Evolutionary conservation across 352 stramenopile species (phyloP), one percentile per base, ranked within the genome.

Genomic region (Phytophthora gonapodyides): DNA sequence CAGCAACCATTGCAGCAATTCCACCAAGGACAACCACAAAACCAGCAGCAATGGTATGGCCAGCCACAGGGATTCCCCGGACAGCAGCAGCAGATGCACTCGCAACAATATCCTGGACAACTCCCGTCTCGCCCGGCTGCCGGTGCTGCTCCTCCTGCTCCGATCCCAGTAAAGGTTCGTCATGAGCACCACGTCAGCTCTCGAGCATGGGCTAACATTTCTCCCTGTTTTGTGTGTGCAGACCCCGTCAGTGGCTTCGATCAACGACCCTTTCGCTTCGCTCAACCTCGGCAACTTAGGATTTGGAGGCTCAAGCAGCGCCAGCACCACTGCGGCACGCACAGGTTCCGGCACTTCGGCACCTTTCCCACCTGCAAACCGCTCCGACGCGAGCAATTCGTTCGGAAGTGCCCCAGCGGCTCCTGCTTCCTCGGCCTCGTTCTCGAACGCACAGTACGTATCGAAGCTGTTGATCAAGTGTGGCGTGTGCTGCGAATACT

Each of bases 261-360:
- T 89, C 42, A 88, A 83, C 36, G 85, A 94, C 53, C 85, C 81
- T 13, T 94, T 94, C 48, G 80, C 85, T 7, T 78, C 85, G 4
- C 73, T 94, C 1, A 87, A 76, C 48, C 73, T 92, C 13, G 74
- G 75, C 24, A 77, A 61, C 12, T 71, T 90, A 15, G 80, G 79
- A 36, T 69, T 88, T 30, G 67, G 67, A 27, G 73, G 63, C 30
- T 63, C 53, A 12, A 64, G 36, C 34, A 58, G 55, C 19, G 57
- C 55, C 40, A 64, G 58, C 49, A 33, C 67, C 15, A 61, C 37
- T 37, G 37, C 47, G 17, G 43, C 61, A 24, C 55, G 60, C 10
- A 71, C 64, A 53, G 41, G 54, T 34, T 71, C 64, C 19, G 64
- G 47, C 1, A 49, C 56, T n/a, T 68, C 75, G n/a, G 52, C 66